Percentiles rank a stretch among this genome's conserved stretches.
phyloP scores from a whole-genome alignment of 2,329 filamentous ascomycete species.

The Pestalotiopsis sp. region DNA sequence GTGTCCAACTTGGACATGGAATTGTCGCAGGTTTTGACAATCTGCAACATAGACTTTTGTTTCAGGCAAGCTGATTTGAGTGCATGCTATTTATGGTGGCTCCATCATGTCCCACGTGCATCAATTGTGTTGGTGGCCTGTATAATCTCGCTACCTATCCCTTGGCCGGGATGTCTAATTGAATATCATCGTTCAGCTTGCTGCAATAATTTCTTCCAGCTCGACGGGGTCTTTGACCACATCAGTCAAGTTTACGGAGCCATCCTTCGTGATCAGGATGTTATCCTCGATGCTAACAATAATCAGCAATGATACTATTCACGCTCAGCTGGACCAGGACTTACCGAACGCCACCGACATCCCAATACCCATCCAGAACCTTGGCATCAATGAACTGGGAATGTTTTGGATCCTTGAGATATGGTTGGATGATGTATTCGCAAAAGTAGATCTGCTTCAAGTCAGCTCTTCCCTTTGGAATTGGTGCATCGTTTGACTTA shows the following conservation, averaged over 20 bases:
- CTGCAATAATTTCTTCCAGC: conserved; percentile 56
- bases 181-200: neutral
- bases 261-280: conserved; percentile 68
- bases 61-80: neutral
- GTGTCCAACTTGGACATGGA: neutral
- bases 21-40: neutral
- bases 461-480: conserved; percentile 9
- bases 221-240: conserved; percentile 68
- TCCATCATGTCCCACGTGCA: neutral
- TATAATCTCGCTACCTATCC: neutral
- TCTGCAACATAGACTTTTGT: neutral
- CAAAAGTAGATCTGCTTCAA: conserved; percentile 77
- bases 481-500: conserved; percentile 41
- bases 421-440: conserved; percentile 82
- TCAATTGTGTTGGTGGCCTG: neutral
- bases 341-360: conserved; percentile 73
- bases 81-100: neutral
- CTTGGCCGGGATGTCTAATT: neutral
- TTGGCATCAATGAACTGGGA: conserved; percentile 74
- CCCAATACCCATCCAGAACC: conserved; percentile 79
- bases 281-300: conserved; percentile 64
- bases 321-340: conserved; percentile 23
- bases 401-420: conserved; percentile 71
- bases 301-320: neutral
- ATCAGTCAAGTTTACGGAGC: conserved; percentile 73